Evolutionary conservation across 2,329 filamentous ascomycete genomes (phyloP), one percentile per base, ranked within the genome.

Genomic region (Orbilia ellipsospora): DNA sequence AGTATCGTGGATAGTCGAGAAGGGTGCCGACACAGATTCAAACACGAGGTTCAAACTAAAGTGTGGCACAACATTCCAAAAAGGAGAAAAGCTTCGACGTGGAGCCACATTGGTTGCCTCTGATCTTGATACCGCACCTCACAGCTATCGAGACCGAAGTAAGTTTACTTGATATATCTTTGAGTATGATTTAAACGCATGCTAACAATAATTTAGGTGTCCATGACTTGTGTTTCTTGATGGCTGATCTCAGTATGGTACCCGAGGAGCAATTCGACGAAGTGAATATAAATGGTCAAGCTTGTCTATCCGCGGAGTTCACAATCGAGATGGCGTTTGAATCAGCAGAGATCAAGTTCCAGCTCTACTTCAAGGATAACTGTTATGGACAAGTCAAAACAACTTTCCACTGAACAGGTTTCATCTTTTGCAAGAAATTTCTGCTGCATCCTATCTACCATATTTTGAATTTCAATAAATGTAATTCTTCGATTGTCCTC

Each of bases 351-450:
- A 70, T 77, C 44, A 70, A 77, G 31, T 77, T 77, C 54, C 63
- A 77, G 50, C 36, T 77, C n/a, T 77, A 72, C 40, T 77, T 64
- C 50, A 77, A 77, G 16, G 73, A 68, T n/a, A 66, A 57, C 1
- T 77, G 66, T 18, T 77, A 77, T 48, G 73, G 73, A 26, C 65
- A 72, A n/a, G 73, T 77, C 50, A 77, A 77, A 55, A 77, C 73
- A 16, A 77, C 73, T 15, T 77, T 70, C 55, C 73, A 72, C 45
- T 77, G 44, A 54, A 56, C 23, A 8, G 7, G 44, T 60, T 28
- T 45, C 15, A 28, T 10, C 15, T 20, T 45, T 50, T 31, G 13
- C 5, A 8, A 36, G 26, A 26, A 16, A 26, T 15, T 55, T 48
- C 40, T 48, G n/a, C n/a, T n/a, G 10, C 44, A 5, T 48, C 13